These are phyloP conservation scores for Meyerozyma carpophila DNA, from an alignment of 1,139 yeast species.

Conservation along the genomic window DNA sequence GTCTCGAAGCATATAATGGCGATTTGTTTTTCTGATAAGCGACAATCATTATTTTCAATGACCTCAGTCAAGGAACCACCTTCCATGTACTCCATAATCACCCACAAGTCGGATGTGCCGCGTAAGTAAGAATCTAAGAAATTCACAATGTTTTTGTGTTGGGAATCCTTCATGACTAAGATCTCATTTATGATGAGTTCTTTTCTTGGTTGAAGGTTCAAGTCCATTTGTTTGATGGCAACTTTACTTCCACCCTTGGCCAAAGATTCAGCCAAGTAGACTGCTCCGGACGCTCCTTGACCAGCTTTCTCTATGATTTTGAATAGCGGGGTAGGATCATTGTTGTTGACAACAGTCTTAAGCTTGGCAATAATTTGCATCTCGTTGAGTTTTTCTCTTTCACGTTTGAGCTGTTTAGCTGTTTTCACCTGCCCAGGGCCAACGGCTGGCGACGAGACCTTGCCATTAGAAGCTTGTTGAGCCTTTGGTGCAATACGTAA, in stretches of 20 bases:
- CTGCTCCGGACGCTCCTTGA: conserved; percentile 99
- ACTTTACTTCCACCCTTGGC: conserved; percentile 40
- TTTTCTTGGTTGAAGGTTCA: conserved; percentile 89
- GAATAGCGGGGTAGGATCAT: conserved; percentile 82
- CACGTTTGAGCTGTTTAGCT: conserved; percentile 47
- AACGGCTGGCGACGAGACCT: conserved; percentile 4
- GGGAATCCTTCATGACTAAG: conserved; percentile 45
- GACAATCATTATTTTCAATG: conserved; percentile 70
- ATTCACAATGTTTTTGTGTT: conserved; percentile 43
- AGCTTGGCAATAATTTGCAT: conserved; percentile 81
- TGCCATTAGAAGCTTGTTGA: conserved; percentile 2
- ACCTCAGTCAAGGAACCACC: conserved; percentile 78
- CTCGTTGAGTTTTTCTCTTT: conserved; percentile 75
- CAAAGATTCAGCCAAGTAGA: conserved; percentile 76
- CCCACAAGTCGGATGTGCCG: conserved; percentile 32
- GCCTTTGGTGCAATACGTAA: conserved; percentile 9
- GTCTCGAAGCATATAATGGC: conserved; percentile 90
- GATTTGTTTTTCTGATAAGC: conserved; percentile 70
- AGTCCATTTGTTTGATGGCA: conserved; percentile 94
- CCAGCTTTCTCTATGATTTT: conserved; percentile 93
- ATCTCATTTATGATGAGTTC: conserved; percentile 70
- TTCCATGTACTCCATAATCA: conserved; percentile 29
- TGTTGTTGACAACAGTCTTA: conserved; percentile 73
- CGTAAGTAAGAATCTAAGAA: conserved; percentile 42
- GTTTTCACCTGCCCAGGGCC: conserved; percentile 29